Evolutionary conservation across 176 grass and related monocot species (phyloP).

Genomic region (Pontederia paniculata): DNA sequence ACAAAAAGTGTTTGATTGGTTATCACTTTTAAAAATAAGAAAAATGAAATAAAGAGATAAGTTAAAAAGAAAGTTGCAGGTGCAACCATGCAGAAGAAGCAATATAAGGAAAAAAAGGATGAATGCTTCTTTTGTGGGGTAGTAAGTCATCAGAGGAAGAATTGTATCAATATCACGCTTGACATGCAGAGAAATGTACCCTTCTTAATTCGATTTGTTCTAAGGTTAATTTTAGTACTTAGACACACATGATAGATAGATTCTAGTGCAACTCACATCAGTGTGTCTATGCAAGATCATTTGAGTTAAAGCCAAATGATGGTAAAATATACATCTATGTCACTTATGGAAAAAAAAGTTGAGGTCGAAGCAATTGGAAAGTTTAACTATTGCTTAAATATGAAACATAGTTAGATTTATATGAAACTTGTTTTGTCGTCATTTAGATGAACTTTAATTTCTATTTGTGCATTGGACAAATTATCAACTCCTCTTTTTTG

Average conservation of each 20-base stretch:
- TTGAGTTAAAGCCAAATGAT: not conserved
- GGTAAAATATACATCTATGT: not conserved
- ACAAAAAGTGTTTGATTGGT: not conserved
- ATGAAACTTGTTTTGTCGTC: not conserved
- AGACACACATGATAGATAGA: not conserved
- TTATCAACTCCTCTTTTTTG: too few relatives aligned
- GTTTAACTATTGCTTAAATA: too few relatives aligned
- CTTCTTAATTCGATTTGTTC: not conserved
- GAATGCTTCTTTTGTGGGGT: too few relatives aligned
- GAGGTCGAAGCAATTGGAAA: not conserved
- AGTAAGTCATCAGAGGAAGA: not conserved
- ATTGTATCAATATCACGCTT: not conserved
- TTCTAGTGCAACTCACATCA: not conserved
- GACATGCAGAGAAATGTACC: not conserved
- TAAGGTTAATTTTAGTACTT: not conserved
- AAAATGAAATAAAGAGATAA: not conserved
- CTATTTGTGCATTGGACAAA: not conserved
- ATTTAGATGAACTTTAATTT: too few relatives aligned
- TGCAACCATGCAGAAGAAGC: too few relatives aligned
- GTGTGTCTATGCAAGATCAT: not conserved
- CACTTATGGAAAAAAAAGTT: too few relatives aligned
- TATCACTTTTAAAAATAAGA: not conserved
- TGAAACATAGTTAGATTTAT: too few relatives aligned
- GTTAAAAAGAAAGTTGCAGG: too few relatives aligned
- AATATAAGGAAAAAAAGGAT: not conserved